A percentile compares a stretch with the other conserved stretches of the same genome.
phyloP scores from a whole-genome alignment of 306 rosid species.

The Trichosanthes truncata region DNA sequence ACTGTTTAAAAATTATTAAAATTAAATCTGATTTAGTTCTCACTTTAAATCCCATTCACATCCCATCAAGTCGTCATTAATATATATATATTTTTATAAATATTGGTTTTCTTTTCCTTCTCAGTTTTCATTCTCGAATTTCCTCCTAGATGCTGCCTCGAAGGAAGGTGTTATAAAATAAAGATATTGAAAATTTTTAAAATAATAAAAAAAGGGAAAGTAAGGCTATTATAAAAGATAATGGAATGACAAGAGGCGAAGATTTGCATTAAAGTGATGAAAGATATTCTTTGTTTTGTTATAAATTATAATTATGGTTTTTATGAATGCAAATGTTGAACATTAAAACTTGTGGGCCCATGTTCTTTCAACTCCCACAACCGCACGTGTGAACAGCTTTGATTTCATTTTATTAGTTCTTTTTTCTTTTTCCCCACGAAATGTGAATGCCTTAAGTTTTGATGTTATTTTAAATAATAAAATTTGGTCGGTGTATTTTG shows the following conservation, averaged over 20 bases:
- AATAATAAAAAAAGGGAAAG: neutral
- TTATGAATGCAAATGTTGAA: neutral
- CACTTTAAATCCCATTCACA: neutral
- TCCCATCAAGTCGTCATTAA: neutral
- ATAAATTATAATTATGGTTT: neutral
- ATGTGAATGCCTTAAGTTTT: neutral
- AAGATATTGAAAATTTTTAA: neutral
- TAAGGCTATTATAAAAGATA: neutral
- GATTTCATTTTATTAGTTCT: neutral
- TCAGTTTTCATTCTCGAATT: neutral
- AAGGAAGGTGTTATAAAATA: neutral
- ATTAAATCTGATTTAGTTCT: neutral
- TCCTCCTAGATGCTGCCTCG: neutral
- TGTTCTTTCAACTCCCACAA: neutral
- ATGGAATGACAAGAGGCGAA: neutral
- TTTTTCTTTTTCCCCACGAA: neutral
- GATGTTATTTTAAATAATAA: neutral
- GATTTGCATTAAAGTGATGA: neutral
- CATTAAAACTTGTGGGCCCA: neutral
- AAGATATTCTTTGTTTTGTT: neutral
- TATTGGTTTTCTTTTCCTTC: neutral
- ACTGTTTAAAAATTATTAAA: neutral
- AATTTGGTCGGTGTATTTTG: neutral
- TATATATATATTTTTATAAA: too few species aligned
- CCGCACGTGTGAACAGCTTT: slow-evolving; percentile 5